Percentiles rank a stretch among this genome's conserved stretches.
Conservation (phyloP, 2,329 filamentous ascomycete species). For the Pseudogymnoascus destructans region DNA sequence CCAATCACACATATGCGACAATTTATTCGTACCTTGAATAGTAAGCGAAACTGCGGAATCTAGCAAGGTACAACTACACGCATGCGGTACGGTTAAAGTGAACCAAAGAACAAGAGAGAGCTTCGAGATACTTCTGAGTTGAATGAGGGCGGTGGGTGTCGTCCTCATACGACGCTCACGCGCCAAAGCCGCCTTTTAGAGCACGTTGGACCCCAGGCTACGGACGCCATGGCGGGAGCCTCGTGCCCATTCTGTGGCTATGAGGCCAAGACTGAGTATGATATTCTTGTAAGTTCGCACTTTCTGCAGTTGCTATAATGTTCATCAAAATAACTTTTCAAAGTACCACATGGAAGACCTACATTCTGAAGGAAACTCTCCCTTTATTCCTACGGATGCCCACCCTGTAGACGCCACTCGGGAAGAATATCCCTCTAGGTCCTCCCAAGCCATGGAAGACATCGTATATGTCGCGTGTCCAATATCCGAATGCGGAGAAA, state of each 20-base stretch:
- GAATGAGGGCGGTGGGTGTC: slow-evolving; percentile 2
- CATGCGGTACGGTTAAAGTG: background rate
- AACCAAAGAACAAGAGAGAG: background rate
- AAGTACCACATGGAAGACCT: slow-evolving; percentile 24
- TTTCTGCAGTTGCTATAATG: background rate
- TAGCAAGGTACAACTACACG: slow-evolving; percentile 2
- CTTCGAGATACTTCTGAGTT: background rate
- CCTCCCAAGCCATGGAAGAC: slow-evolving; percentile 22
- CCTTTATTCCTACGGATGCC: slow-evolving; percentile 23
- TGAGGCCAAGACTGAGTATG: slow-evolving; percentile 26
- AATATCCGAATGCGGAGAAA: slow-evolving; percentile 44
- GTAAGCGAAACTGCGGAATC: background rate
- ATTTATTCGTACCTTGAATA: slow-evolving; percentile 3
- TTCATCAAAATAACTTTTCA: slow-evolving; percentile 5
- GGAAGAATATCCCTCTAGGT: slow-evolving; percentile 8
- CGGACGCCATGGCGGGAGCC: background rate
- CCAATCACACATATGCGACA: slow-evolving; percentile 9
- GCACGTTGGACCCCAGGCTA: background rate
- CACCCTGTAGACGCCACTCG: slow-evolving; percentile 17
- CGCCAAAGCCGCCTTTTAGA: background rate
- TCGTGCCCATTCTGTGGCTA: slow-evolving; percentile 32
- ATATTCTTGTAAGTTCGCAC: slow-evolving; percentile 27
- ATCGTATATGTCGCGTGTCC: slow-evolving; percentile 39
- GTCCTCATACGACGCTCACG: slow-evolving; percentile 2
- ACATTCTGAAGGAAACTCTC: slow-evolving; percentile 25